These are phyloP conservation scores for Tolypocladium tundrense DNA, from an alignment of 2,329 filamentous ascomycete genomes.

Conservation along the genomic window DNA sequence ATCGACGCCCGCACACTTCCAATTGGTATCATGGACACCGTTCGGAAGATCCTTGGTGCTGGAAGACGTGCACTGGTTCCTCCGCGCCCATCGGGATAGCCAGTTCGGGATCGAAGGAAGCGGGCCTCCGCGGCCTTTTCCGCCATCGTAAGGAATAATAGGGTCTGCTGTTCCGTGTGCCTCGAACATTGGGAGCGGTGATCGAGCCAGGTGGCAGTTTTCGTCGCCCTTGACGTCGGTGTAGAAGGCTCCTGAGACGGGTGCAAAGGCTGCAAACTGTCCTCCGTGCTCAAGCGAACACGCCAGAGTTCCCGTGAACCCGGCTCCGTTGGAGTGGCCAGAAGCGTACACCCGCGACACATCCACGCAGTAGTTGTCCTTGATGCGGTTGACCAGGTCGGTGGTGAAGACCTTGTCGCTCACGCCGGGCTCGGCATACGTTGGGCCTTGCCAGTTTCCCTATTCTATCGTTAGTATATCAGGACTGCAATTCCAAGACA, in stretches of 20 bases:
- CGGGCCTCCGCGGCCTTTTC: conserved; percentile 25
- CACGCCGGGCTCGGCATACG: conserved; percentile 20
- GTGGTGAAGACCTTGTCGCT: conserved; percentile 32
- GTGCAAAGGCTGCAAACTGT: conserved; percentile 30
- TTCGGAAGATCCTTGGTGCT: conserved; percentile 1
- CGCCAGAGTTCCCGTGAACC: conserved; percentile 30
- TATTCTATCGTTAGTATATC: conserved; percentile 4
- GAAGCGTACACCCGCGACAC: conserved; percentile 29
- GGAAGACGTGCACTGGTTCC: conserved; percentile 9
- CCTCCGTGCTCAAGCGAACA: conserved; percentile 24
- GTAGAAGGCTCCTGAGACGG: conserved; percentile 31
- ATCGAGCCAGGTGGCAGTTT: conserved; percentile 22
- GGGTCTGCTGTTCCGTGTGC: conserved; percentile 39
- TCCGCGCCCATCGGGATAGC: conserved; percentile 24
- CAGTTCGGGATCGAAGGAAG: conserved; percentile 32
- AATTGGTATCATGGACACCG: conserved; percentile 7
- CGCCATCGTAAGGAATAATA: conserved; percentile 34
- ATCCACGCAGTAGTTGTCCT: conserved; percentile 28
- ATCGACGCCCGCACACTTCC: conserved; percentile 6
- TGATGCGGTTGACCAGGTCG: conserved; percentile 29
- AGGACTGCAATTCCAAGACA: no score
- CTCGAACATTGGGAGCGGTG: conserved; percentile 36
- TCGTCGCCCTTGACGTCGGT: conserved; percentile 17
- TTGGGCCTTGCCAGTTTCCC: conserved; percentile 29
- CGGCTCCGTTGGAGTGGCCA: conserved; percentile 34